A percentile compares a stretch with the other conserved stretches of the same genome.
phyloP scores from a whole-genome alignment of 345 rosid species.

The Eucalyptus curtisii region DNA sequence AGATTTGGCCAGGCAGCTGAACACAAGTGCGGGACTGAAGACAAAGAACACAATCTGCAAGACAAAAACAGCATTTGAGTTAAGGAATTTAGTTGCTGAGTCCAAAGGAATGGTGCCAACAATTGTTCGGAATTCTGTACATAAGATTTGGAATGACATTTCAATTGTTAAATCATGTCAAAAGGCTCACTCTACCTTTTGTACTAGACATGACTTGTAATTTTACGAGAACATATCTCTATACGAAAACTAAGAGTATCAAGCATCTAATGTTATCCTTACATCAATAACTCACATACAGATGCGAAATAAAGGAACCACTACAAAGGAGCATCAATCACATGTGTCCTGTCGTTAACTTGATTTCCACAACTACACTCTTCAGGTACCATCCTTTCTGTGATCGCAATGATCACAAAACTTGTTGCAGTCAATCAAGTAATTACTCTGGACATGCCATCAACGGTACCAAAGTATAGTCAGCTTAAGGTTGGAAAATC shows the following conservation, averaged over 20 bases:
- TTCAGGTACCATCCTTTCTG: background rate
- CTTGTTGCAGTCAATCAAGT: background rate
- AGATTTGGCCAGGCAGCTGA: conserved; percentile 16
- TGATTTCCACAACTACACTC: background rate
- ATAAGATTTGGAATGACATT: background rate
- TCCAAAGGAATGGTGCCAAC: background rate
- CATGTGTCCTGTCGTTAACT: background rate
- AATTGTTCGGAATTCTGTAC: background rate
- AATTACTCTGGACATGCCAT: background rate
- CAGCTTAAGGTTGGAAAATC: background rate
- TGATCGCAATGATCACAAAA: background rate
- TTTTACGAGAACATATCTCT: background rate
- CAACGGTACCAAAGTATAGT: background rate
- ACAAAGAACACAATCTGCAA: conserved; percentile 21
- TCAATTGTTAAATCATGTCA: background rate
- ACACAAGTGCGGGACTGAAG: conserved; percentile 22
- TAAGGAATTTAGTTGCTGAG: background rate
- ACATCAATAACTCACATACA: background rate
- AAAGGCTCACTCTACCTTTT: background rate
- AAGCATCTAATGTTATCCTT: background rate
- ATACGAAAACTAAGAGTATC: background rate
- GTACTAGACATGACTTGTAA: background rate
- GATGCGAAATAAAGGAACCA: background rate
- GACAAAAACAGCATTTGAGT: background rate
- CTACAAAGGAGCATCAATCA: background rate